These are phyloP conservation scores for Calonectria pteridis DNA, from an alignment of 2,329 filamentous ascomycete species.

Conservation along the genomic window DNA sequence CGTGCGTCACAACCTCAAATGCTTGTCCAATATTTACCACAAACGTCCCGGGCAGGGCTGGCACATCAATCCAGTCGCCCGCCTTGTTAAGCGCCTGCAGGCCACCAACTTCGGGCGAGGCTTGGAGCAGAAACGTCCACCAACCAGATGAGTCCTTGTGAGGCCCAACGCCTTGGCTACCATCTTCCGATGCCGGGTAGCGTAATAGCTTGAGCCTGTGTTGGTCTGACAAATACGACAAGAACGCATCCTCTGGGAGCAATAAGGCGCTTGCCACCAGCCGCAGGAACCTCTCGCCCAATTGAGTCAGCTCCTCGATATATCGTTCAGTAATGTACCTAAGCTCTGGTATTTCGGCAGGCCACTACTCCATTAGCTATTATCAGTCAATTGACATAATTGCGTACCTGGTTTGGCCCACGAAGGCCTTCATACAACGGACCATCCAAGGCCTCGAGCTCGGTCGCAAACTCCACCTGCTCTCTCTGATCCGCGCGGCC, in stretches of 20 bases:
- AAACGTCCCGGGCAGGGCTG: slow-evolving; percentile 60
- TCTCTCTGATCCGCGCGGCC: slow-evolving; percentile 65
- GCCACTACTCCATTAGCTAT: slow-evolving; percentile 53
- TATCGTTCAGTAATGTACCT: slow-evolving; percentile 59
- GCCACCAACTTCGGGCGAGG: slow-evolving; percentile 62
- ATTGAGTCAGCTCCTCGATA: slow-evolving; percentile 61
- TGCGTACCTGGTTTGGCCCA: slow-evolving; percentile 61
- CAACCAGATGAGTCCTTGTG: slow-evolving; percentile 74
- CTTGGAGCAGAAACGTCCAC: slow-evolving; percentile 74
- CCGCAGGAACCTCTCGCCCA: slow-evolving; percentile 67
- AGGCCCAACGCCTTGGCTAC: slow-evolving; percentile 68
- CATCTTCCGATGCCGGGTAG: slow-evolving; percentile 55
- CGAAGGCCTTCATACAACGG: slow-evolving; percentile 58
- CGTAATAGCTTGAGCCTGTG: slow-evolving; percentile 71
- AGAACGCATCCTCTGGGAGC: slow-evolving; percentile 61
- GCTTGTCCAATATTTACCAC: slow-evolving; percentile 71
- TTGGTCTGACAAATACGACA: slow-evolving; percentile 66
- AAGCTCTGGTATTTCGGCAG: slow-evolving; percentile 49
- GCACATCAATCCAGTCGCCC: slow-evolving; percentile 64
- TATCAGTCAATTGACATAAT: neutral
- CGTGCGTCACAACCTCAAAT: slow-evolving; percentile 68
- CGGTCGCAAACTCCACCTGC: slow-evolving; percentile 72
- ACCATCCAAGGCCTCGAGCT: slow-evolving; percentile 54
- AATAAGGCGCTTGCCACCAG: slow-evolving; percentile 68
- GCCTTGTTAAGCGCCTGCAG: slow-evolving; percentile 63